Base-by-base conservation (phyloP, 768 basidiomycete species). In the Paxillus ammoniavirescens region DNA sequence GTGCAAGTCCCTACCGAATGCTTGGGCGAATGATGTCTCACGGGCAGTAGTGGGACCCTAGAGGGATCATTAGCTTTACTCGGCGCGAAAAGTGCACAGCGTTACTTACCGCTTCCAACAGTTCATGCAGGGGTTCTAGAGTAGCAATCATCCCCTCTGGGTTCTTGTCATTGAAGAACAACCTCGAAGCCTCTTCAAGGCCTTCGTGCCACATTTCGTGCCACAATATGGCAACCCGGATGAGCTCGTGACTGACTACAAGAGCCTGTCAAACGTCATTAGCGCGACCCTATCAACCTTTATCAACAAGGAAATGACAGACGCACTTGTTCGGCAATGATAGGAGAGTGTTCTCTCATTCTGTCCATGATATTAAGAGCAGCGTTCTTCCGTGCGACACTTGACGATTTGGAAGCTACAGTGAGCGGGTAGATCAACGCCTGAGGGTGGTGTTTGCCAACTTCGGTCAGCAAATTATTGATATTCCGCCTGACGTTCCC, bases 201-300 rank as follows among this genome's bases (percentile, higher is more conserved):
- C 93, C 94, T 73, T 99, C 97, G 62, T 98, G 94, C 97, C 97
- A 99, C 58, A 94, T 76, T 69, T 99, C 97, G 61, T 98, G 95
- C 97, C 97, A 99, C 10, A 99, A 76, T 55, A 99, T 98, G 7
- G 97, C 96, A 7, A 98, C 92, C 17, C 97, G 87, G 54, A 98
- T 98, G 36, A 99, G 80, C 67, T 99, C 97, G 30, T 90, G 86
- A 65, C 92, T 92, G 69, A 99, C 93, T 23, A 96, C 67, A 43
- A 87, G 74, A 9, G 94, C 95, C 84, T 93, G 55, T 10, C 52
- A 53, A 35, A 13, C 40, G 4, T 8, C 46, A 36, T 47, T 42
- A 51, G 46, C 51, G 56, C 45, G 56, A 53, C 15, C 26, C 31
- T 17, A 28, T 21, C 23, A 43, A n/a, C 18, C 18, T 35, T 35